Evolutionary conservation across 148 eudicot species (phyloP), one percentile per base, ranked within the genome.

Genomic region (Vaccinium corymbosum): DNA sequence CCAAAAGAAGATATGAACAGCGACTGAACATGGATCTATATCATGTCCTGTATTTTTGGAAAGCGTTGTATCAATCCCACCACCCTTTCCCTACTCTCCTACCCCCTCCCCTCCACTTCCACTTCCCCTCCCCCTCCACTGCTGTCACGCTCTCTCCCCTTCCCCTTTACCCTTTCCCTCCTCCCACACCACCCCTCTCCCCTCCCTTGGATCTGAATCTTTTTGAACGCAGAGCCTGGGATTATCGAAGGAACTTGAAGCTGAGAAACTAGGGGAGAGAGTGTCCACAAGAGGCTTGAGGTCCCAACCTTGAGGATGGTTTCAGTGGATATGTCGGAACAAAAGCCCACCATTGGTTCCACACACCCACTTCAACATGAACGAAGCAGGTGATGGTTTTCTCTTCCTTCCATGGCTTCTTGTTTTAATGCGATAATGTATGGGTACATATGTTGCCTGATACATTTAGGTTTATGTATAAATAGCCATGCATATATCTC

Each of bases 161-260:
- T n/a, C 48, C 49, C 48, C 9, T 0, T 29, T 71, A 16, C 42
- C 3, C 9, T 71, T 71, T 71, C 48, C 76, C 22, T 72, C 49
- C 50, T 72, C 76, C 49, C 49, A 49, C 9, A 5, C 38, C 76
- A 38, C 50, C 49, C 49, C 8, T 72, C n/a, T 72, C 49, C 76
- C 49, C 95, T 80, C 97, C 88, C 42, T 90, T 90, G 93, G 88
- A 94, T 94, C 90, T 90, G 91, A 76, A 95, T 87, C 84, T 95
- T 95, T 74, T 90, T 93, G 89, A 94, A 93, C 2, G 93, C 83
- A 83, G 95, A 90, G 72, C 87, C 90, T 5, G 88, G 89, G 38
- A 94, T 91, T 91, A 92, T 88, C 42, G 94, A 91, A 81, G 93
- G 92, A 70, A 88, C 61, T 84, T 88, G 93, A 79, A 86, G 83